These are phyloP conservation scores for Endocladia muricata DNA, from an alignment of 31 red algal species.

Conservation along the genomic window DNA sequence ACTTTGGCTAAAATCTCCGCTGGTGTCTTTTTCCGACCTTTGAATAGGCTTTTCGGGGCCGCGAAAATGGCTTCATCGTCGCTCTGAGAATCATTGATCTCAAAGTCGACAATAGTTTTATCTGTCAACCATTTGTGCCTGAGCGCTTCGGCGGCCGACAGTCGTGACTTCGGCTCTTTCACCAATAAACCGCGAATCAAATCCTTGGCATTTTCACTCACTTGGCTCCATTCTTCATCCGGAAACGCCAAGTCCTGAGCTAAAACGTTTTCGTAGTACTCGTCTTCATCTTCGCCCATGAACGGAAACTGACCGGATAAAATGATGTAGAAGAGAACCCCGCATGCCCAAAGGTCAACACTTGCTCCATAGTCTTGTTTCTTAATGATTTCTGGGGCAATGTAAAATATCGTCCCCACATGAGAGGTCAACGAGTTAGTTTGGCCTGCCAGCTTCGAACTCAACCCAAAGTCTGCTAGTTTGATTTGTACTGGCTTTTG, in stretches of 20 bases:
- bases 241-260: constrained; percentile 24
- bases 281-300: constrained; percentile 28
- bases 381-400: constrained; percentile 78
- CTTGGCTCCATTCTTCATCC: constrained; percentile 20
- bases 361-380: constrained; percentile 39
- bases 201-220: constrained; percentile 15
- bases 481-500: constrained; percentile 51
- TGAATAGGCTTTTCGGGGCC: constrained; percentile 47
- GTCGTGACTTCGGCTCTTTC: constrained; percentile 28
- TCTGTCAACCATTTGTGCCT: constrained; percentile 46
- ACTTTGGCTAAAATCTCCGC: constrained; percentile 41
- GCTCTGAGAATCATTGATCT: background rate
- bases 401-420: constrained; percentile 51
- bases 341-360: constrained; percentile 85
- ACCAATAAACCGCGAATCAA: constrained; percentile 34
- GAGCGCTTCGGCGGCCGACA: constrained; percentile 37
- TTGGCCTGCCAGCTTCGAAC: constrained; percentile 28
- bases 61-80: constrained; percentile 16
- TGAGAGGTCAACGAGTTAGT: constrained; percentile 10
- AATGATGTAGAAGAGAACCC: constrained; percentile 79
- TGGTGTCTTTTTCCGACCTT: constrained; percentile 25
- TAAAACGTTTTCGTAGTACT: constrained; percentile 45
- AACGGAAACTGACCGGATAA: constrained; percentile 79
- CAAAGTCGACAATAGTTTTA: background rate
- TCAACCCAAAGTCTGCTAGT: constrained; percentile 64